phyloP scores from a whole-genome alignment of 2,329 filamentous ascomycete species.

The Colletotrichum sp. region DNA sequence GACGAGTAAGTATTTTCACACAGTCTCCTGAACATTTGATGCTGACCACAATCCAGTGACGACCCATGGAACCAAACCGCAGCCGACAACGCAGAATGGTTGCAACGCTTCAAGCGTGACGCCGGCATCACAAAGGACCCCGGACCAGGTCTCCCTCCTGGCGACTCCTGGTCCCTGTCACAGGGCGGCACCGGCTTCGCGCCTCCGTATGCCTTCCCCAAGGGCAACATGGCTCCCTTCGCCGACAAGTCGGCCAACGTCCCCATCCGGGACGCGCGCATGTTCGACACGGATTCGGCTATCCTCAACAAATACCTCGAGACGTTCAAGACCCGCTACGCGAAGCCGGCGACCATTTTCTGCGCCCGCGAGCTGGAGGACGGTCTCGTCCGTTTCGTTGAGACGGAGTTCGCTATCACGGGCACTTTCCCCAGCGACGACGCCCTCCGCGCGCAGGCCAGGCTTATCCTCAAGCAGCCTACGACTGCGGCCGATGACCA shows the following conservation, averaged over 20 bases:
- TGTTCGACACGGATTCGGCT: conserved; percentile 46
- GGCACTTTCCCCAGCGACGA: conserved; percentile 54
- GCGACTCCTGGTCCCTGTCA: conserved; percentile 49
- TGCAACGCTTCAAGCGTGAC: conserved; percentile 66
- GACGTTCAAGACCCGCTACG: conserved; percentile 46
- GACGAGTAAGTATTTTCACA: conserved; percentile 54
- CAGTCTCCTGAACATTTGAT: background rate
- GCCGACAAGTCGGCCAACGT: conserved; percentile 28
- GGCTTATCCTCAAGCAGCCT: conserved; percentile 50
- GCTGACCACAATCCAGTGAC: conserved; percentile 46
- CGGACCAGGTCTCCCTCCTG: conserved; percentile 54
- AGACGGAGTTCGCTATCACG: conserved; percentile 38
- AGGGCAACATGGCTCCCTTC: conserved; percentile 29
- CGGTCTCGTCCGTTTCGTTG: conserved; percentile 56
- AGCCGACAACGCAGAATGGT: conserved; percentile 68
- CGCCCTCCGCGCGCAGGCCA: conserved; percentile 49
- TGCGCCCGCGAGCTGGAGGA: conserved; percentile 63
- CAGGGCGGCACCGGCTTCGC: conserved; percentile 61
- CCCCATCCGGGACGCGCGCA: conserved; percentile 40
- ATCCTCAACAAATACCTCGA: conserved; percentile 55
- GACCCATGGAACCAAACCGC: conserved; percentile 70
- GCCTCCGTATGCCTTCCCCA: conserved; percentile 58
- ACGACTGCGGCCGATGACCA: conserved; percentile 60
- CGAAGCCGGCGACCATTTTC: conserved; percentile 57
- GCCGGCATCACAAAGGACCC: conserved; percentile 54